phyloP scores from a whole-genome alignment of 2,329 filamentous ascomycete species.

The Colletotrichum scovillei region DNA sequence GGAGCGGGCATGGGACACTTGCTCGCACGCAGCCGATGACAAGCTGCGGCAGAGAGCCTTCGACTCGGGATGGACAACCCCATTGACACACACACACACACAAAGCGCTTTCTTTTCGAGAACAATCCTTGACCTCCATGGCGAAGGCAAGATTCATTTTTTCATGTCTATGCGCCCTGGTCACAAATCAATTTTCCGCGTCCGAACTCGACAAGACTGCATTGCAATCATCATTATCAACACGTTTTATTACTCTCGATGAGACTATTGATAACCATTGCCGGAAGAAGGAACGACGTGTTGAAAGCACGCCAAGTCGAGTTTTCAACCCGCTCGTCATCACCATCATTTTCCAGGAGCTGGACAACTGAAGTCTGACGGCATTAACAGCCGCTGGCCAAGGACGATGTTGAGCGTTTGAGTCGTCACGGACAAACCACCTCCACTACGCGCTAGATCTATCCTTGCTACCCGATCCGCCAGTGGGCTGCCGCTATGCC shows the following conservation, averaged over 20 bases:
- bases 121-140: slow-evolving; percentile 18
- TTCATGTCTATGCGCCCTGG: background rate
- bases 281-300: background rate
- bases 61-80: slow-evolving; percentile 30
- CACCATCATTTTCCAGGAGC: background rate
- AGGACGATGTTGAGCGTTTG: slow-evolving; percentile 13
- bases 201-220: slow-evolving; percentile 20
- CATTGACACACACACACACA: slow-evolving; percentile 2
- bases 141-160: background rate
- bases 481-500: slow-evolving; percentile 28
- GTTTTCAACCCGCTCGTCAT: background rate
- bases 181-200: slow-evolving; percentile 18
- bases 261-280: background rate
- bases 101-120: slow-evolving; percentile 20
- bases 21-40: slow-evolving; percentile 13
- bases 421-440: slow-evolving; percentile 23
- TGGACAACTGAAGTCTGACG: slow-evolving; percentile 1
- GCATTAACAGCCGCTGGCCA: background rate
- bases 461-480: slow-evolving; percentile 36
- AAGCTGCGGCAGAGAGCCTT: slow-evolving; percentile 18
- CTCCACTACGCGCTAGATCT: slow-evolving; percentile 29
- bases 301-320: background rate
- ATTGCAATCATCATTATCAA: background rate
- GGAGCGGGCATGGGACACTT: slow-evolving; percentile 30
- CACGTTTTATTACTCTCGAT: background rate